Percentiles rank a stretch among this genome's conserved stretches.
Evolutionary conservation across 2,329 filamentous ascomycete genomes (phyloP).

Genomic region (Canariomyces notabilis): DNA sequence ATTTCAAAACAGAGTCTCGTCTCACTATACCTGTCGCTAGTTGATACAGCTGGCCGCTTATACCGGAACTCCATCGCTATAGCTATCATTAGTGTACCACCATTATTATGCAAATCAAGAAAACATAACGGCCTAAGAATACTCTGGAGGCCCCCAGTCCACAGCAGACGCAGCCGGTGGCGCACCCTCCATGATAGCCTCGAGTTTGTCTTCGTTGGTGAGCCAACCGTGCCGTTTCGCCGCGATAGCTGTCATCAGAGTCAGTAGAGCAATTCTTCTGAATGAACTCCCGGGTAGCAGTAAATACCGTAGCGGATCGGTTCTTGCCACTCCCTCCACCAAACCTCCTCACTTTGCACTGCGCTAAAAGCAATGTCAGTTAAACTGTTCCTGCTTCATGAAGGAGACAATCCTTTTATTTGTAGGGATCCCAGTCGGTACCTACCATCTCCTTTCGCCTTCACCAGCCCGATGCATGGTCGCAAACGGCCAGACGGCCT

Average conservation of each 20-base stretch:
- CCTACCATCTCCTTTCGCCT: constrained; percentile 39
- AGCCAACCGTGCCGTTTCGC: constrained; percentile 40
- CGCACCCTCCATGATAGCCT: constrained; percentile 47
- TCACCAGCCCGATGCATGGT: constrained; percentile 40
- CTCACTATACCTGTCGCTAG: too few species aligned
- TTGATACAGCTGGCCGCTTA: neutral
- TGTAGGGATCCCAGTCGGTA: too few species aligned
- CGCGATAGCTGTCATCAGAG: constrained; percentile 25
- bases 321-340: constrained; percentile 51
- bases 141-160: constrained; percentile 41
- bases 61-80: constrained; percentile 11
- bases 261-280: neutral
- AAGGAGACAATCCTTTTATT: too few species aligned
- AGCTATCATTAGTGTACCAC: neutral
- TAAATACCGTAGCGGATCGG: constrained; percentile 35
- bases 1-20: too few species aligned
- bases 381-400: too few species aligned
- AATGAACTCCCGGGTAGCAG: neutral
- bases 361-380: too few species aligned
- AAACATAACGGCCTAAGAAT: neutral
- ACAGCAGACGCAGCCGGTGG: constrained; percentile 33
- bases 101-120: neutral
- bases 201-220: constrained; percentile 50
- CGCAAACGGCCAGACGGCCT: constrained; percentile 54
- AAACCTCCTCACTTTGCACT: constrained; percentile 52